phyloP scores from a whole-genome alignment of 2,329 filamentous ascomycete genomes.

The Pseudomassariella vexata region DNA sequence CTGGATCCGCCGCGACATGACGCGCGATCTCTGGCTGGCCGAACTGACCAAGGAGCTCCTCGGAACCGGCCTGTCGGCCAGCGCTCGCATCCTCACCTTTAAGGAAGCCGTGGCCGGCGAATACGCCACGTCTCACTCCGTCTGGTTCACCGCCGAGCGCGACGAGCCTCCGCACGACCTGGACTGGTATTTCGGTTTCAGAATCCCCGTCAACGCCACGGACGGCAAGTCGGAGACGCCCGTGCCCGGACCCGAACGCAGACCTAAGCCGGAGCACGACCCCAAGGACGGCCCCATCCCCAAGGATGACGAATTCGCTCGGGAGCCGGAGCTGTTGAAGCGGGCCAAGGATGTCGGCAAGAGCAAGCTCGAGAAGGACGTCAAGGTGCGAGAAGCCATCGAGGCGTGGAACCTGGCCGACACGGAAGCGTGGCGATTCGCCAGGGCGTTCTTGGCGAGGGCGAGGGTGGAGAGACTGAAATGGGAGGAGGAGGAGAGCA shows the following conservation, averaged over 20 bases:
- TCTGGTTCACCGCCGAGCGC: constrained; percentile 76
- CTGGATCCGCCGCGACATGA: constrained; percentile 62
- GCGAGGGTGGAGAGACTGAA: constrained; percentile 54
- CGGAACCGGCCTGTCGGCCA: constrained; percentile 55
- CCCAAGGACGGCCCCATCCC: constrained; percentile 43
- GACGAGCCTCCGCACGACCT: constrained; percentile 59
- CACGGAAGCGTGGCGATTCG: constrained; percentile 72
- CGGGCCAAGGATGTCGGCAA: constrained; percentile 43
- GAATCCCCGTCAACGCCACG: constrained; percentile 55
- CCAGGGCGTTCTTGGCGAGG: constrained; percentile 60
- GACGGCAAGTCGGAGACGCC: constrained; percentile 51
- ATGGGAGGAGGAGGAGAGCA: constrained; percentile 67
- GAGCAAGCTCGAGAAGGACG: constrained; percentile 36
- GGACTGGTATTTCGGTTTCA: constrained; percentile 87
- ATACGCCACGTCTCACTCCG: constrained; percentile 53
- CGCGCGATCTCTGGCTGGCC: constrained; percentile 74
- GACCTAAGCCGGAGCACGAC: constrained; percentile 44
- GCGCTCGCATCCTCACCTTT: constrained; percentile 63
- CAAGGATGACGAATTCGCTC: constrained; percentile 43
- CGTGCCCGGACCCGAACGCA: constrained; percentile 51
- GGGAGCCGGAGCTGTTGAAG: constrained; percentile 51
- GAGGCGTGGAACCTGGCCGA: constrained; percentile 67
- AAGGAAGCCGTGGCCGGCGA: constrained; percentile 77
- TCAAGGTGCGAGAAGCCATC: constrained; percentile 45
- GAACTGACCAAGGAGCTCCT: constrained; percentile 66